Base-by-base conservation (phyloP, 768 basidiomycete species). In the Sarcodon sp. region DNA sequence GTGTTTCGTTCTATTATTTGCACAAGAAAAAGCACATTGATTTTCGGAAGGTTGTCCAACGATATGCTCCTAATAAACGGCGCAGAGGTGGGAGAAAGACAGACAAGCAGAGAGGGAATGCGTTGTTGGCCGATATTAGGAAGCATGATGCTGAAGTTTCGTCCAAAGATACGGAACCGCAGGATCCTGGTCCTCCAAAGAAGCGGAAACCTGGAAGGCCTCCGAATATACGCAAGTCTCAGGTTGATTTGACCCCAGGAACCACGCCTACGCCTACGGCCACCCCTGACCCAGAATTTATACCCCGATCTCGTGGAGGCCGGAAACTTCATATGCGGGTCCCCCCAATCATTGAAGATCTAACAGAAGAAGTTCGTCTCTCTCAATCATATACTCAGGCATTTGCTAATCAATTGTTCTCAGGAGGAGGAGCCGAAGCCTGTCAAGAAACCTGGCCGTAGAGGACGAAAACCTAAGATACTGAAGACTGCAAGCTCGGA, bases 1-100 rank as follows among this genome's bases (percentile, higher is more conserved):
- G 92, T 59, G 87, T 97, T 43, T 77, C 83, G 44, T 94, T 80
- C 65, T 98, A 97, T 65, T 98, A 98, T 63, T 69, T 94, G 45
- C 87, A 92, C 67, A 98, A 97, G 73, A 90, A 91, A 66, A 75
- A 74, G 55, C 64, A 74, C 35, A 87, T 92, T 58, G 84, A 92
- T 64, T 93, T 91, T 65, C 78, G 87, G 48, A 77, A 80, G 54
- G 78, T 85, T 12, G 71, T 89, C 18, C 67, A 78, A 43, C 76
- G 75, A 55, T 75, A 77, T 53, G 81, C 77, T 11, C 75, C 79
- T 0, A 79, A 75, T 50, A 83, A 82, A 57, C 73, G 83, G 38
- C 76, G 73, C 55, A 71, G 82, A 46, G 74, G 75, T 16, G 67
- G 77, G 32, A 72, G 74, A 35, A 59, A 59, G 56, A 61, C 62